These are phyloP conservation scores for Dothidotthia symphoricarpi DNA, from an alignment of 2,329 filamentous ascomycete genomes.

Conservation along the genomic window DNA sequence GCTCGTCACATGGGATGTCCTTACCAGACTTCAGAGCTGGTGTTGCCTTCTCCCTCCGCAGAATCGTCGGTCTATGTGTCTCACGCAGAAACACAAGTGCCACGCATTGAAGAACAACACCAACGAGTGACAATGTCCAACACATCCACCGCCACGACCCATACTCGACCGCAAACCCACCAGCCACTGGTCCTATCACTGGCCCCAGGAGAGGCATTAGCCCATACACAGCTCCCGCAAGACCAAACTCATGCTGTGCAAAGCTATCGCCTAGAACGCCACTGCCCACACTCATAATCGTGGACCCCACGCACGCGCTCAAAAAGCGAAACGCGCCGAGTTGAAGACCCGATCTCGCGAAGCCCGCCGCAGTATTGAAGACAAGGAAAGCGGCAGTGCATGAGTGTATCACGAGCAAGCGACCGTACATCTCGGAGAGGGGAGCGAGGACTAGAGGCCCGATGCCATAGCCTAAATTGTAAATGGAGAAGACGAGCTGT, in stretches of 20 bases:
- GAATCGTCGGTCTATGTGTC: conserved; percentile 57
- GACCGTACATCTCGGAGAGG: conserved; percentile 27
- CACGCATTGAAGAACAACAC: conserved; percentile 57
- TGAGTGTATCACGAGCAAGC: conserved; percentile 25
- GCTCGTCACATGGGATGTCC: conserved; percentile 49
- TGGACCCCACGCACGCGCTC: conserved; percentile 25
- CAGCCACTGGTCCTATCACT: conserved; percentile 51
- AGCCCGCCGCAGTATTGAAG: conserved; percentile 45
- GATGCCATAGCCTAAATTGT: conserved; percentile 32
- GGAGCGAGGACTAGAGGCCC: conserved; percentile 31
- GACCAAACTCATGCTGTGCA: too few relatives aligned
- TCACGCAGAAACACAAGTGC: conserved; percentile 62
- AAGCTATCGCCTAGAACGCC: too few relatives aligned
- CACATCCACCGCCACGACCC: conserved; percentile 72
- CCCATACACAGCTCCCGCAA: too few relatives aligned
- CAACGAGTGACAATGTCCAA: conserved; percentile 61
- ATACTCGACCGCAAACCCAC: conserved; percentile 61
- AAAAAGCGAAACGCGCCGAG: conserved; percentile 32
- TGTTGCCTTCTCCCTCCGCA: neutral
- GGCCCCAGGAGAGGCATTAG: conserved; percentile 24
- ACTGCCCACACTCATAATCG: conserved; percentile 24
- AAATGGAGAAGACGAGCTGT: conserved; percentile 30
- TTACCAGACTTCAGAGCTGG: conserved; percentile 45
- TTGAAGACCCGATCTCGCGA: conserved; percentile 22
- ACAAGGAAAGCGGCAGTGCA: conserved; percentile 27